Evolutionary conservation across 768 basidiomycete species (phyloP), one percentile per base, ranked within the genome.

Genomic region (Trichaptum fuscoviolaceum): DNA sequence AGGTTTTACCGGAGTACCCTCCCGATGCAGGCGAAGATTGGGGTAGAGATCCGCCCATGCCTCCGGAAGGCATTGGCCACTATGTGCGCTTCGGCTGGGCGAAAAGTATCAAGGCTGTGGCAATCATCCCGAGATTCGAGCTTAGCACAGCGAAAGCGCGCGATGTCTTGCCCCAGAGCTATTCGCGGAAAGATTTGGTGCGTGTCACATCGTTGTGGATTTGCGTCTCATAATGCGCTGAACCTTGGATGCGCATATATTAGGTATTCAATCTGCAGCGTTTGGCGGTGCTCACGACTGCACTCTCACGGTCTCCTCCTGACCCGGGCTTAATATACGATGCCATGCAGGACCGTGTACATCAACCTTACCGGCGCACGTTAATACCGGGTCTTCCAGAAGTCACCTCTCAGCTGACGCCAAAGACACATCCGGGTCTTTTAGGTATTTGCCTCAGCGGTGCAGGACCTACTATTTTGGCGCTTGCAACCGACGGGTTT

Each of bases 221-320:
- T 62, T 17, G 63, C 26, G 24, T 24, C 17, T 57, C 15, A 57
- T 35, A 27, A 7, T 61, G 30, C 25, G 24, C 25, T 36, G 25
- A 42, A 0, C 17, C 30, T 5, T 8, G 61, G 18, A 24, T 26
- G 17, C 35, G 59, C 59, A 61, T 25, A 61, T 9, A 63, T 34
- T 71, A 99, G 97, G 90, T 99, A 17, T 99, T 99, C 82, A 99
- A 99, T 76, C 82, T 99, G 64, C 97, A 99, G 77, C 87, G 97
- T 24, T 81, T 99, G 17, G 97, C 96, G 0, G 97, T 99, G 30
- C 83, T 99, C 65, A 99, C 96, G 1, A 96, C 95, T 2, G 96
- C 97, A 0, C 85, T 99, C 12, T 91, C 87, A 2, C 89, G 91
- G 72, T 87, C 89, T 12, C 96, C 97, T 1, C 96, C 96, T 1